These are phyloP conservation scores for Cercospora canescens DNA, from an alignment of 2,329 filamentous ascomycete genomes.

Conservation along the genomic window DNA sequence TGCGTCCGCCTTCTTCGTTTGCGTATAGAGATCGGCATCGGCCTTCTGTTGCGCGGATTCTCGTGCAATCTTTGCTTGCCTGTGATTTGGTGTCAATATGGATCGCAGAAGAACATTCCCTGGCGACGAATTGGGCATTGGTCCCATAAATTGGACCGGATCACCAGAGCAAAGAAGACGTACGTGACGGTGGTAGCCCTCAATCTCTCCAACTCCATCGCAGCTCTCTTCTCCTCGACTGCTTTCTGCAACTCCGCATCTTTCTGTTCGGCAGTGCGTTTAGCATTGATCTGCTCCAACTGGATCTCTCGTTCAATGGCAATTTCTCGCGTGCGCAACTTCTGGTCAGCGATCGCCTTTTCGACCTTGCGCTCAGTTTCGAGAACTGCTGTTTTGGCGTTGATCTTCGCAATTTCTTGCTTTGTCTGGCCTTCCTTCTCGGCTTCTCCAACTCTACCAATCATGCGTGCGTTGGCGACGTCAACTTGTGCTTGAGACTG, in stretches of 20 bases:
- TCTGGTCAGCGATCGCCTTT: slow-evolving; percentile 73
- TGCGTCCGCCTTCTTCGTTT: slow-evolving; percentile 51
- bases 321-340: slow-evolving; percentile 71
- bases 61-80: slow-evolving; percentile 67
- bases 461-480: slow-evolving; percentile 58
- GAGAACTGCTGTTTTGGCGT: slow-evolving; percentile 79
- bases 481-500: slow-evolving; percentile 73
- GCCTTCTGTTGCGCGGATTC: slow-evolving; percentile 41
- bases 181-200: slow-evolving; percentile 72
- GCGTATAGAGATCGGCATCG: slow-evolving; percentile 57
- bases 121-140: too few species aligned
- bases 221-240: slow-evolving; percentile 75
- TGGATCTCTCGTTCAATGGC: slow-evolving; percentile 72
- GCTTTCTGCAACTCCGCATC: slow-evolving; percentile 79
- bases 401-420: slow-evolving; percentile 83
- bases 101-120: neutral
- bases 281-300: slow-evolving; percentile 72
- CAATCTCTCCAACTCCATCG: slow-evolving; percentile 77
- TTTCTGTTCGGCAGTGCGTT: slow-evolving; percentile 69
- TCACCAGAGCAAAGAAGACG: neutral
- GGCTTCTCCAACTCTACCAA: slow-evolving; percentile 74
- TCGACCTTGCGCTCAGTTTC: slow-evolving; percentile 84
- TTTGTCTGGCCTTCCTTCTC: slow-evolving; percentile 78
- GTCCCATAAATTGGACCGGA: neutral
- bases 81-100: neutral